Conservation (phyloP, 345 rosid species). For the Draba incana region DNA sequence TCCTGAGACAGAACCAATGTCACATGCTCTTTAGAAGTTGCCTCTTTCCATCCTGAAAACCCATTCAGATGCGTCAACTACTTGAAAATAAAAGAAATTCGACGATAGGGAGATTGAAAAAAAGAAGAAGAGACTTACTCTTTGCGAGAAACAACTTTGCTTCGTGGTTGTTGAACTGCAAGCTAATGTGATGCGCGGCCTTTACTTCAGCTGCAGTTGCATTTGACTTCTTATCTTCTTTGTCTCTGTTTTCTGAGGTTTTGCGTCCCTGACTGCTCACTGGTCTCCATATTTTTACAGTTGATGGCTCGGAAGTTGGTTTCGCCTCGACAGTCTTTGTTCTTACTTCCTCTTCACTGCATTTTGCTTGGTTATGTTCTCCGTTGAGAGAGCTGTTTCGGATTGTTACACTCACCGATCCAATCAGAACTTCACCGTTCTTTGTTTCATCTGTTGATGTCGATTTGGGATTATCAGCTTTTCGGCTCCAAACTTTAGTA, state of each 20-base stretch:
- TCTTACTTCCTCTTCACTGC: conserved; percentile 45
- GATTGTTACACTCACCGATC: conserved; percentile 76
- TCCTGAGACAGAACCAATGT: conserved; percentile 58
- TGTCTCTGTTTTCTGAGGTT: conserved; percentile 33
- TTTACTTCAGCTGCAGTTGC: conserved; percentile 19
- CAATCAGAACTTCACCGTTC: conserved; percentile 68
- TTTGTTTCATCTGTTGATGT: conserved; percentile 50
- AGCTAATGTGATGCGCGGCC: conserved; percentile 36
- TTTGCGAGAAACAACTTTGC: conserved; percentile 77
- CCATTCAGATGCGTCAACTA: conserved; percentile 9
- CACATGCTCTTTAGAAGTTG: conserved; percentile 66
- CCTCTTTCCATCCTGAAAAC: conserved; percentile 86
- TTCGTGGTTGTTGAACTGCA: conserved; percentile 55
- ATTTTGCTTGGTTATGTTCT: conserved; percentile 44
- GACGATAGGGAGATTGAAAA: neutral
- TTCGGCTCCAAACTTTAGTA: conserved; percentile 78
- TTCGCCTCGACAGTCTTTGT: conserved; percentile 44
- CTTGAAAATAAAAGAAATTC: neutral
- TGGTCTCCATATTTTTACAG: conserved; percentile 45
- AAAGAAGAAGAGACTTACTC: conserved; percentile 49
- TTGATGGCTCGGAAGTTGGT: conserved; percentile 39
- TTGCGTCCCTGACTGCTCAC: conserved; percentile 46
- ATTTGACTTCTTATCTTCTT: conserved; percentile 26
- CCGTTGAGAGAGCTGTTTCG: conserved; percentile 47
- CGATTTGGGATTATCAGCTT: conserved; percentile 51